Conservation (phyloP, 768 basidiomycete genomes). For the Macrolepiota dolichaula region DNA sequence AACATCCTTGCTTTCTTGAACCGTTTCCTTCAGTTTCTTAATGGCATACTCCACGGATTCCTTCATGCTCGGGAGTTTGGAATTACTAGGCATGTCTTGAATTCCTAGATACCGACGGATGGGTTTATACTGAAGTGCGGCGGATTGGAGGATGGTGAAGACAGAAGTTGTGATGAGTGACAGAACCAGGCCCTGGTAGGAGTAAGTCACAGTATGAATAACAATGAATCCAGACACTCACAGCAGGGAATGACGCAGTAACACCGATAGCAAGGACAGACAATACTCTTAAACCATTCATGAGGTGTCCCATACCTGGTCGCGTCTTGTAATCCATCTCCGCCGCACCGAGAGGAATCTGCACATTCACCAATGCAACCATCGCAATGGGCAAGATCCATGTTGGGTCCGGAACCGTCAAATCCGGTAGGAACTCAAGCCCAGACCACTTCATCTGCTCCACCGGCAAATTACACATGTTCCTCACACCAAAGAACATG, state of each 20-base stretch:
- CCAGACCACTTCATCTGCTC: slow-evolving; percentile 78
- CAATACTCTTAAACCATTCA: slow-evolving; percentile 64
- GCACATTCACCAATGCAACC: slow-evolving; percentile 60
- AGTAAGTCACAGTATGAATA: neutral
- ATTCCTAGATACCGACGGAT: slow-evolving; percentile 38
- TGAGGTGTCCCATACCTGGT: slow-evolving; percentile 59
- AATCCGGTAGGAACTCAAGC: slow-evolving; percentile 66
- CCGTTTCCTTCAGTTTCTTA: neutral
- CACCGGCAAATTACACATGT: slow-evolving; percentile 68
- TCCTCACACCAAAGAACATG: slow-evolving; percentile 79
- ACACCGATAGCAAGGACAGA: slow-evolving; percentile 44
- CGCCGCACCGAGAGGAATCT: slow-evolving; percentile 61
- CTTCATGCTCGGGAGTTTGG: slow-evolving; percentile 9
- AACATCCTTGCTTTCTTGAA: neutral
- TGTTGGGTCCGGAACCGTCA: slow-evolving; percentile 76
- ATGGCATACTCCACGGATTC: neutral
- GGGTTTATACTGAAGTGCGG: slow-evolving; percentile 38
- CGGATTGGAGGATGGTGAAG: slow-evolving; percentile 49
- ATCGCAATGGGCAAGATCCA: slow-evolving; percentile 64
- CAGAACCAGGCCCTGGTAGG: slow-evolving; percentile 36
- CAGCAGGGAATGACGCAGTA: slow-evolving; percentile 60
- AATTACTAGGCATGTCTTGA: slow-evolving; percentile 27
- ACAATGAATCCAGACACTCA: slow-evolving; percentile 32
- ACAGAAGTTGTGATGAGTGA: slow-evolving; percentile 36
- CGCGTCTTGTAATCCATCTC: slow-evolving; percentile 54